Percentiles rank a stretch among this genome's conserved stretches.
phyloP scores from a whole-genome alignment of 371 early-diverging fungal species.

The Dinochytrium kinnereticum region DNA sequence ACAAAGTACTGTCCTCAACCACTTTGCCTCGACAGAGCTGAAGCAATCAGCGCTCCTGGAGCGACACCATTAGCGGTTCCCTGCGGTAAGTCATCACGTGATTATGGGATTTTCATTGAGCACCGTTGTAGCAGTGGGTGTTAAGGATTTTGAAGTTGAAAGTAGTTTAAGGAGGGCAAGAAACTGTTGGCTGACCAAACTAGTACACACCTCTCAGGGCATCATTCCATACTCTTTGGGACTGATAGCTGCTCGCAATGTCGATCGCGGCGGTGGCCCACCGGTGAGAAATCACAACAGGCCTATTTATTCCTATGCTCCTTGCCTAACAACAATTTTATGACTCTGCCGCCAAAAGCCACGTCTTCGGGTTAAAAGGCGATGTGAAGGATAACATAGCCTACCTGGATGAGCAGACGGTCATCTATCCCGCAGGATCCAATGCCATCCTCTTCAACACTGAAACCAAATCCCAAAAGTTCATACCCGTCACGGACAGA shows the following conservation, averaged over 20 bases:
- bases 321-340: not conserved
- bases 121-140: no score
- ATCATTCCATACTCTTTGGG: not conserved
- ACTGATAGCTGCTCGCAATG: constrained; percentile 22
- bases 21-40: no score
- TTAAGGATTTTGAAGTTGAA: no score
- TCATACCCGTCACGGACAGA: constrained; percentile 56
- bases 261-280: constrained; percentile 55
- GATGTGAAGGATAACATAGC: constrained; percentile 45
- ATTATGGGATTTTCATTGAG: no score
- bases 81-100: no score
- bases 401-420: constrained; percentile 55
- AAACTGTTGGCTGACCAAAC: no score
- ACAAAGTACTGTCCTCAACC: no score
- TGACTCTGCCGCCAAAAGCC: constrained; percentile 40
- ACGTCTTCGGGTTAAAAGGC: constrained; percentile 56
- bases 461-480: constrained; percentile 56
- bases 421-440: constrained; percentile 58
- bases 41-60: no score
- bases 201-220: not conserved
- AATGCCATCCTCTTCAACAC: constrained; percentile 57
- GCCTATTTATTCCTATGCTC: not conserved
- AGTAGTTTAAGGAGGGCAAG: no score
- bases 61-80: no score
- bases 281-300: constrained; percentile 25